Percentiles rank a stretch among this genome's conserved stretches.
Conservation (phyloP, 192 early-diverging fungal species). For the Umbelopsis isabellina region DNA sequence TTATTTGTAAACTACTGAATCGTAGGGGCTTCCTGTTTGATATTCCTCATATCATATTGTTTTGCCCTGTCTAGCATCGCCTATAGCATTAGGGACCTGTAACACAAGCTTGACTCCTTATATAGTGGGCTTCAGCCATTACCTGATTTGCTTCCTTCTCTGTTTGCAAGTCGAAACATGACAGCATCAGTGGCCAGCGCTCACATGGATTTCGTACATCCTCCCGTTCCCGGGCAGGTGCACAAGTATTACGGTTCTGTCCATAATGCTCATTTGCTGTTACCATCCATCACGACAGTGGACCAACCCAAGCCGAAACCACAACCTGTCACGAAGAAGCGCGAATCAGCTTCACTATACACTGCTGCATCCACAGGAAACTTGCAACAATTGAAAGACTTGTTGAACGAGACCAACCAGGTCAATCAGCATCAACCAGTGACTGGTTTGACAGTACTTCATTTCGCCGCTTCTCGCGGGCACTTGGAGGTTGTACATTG, state of each 20-base stretch:
- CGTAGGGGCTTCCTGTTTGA: neutral
- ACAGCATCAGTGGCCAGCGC: conserved; percentile 8
- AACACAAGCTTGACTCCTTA: conserved; percentile 3
- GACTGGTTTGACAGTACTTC: conserved; percentile 63
- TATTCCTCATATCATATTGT: neutral
- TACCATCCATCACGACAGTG: conserved; percentile 32
- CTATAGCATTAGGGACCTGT: neutral
- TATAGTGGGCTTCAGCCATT: neutral
- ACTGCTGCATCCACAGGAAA: conserved; percentile 38
- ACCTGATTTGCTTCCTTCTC: neutral
- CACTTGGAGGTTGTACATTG: conserved; percentile 57
- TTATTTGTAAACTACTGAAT: neutral
- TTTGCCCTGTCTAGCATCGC: neutral
- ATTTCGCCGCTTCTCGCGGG: conserved; percentile 63
- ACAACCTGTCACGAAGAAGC: conserved; percentile 5
- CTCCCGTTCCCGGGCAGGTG: conserved; percentile 59
- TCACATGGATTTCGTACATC: conserved; percentile 53
- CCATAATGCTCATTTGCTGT: conserved; percentile 52
- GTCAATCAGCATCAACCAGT: conserved; percentile 52
- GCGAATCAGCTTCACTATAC: conserved; percentile 22
- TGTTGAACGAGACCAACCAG: conserved; percentile 47
- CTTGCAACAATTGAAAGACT: conserved; percentile 43
- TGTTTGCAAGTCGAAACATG: neutral
- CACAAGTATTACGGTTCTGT: conserved; percentile 60
- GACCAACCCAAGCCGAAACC: conserved; percentile 25